phyloP scores from a whole-genome alignment of 495 filamentous ascomycete genomes.

The Xylaria bambusicola region DNA sequence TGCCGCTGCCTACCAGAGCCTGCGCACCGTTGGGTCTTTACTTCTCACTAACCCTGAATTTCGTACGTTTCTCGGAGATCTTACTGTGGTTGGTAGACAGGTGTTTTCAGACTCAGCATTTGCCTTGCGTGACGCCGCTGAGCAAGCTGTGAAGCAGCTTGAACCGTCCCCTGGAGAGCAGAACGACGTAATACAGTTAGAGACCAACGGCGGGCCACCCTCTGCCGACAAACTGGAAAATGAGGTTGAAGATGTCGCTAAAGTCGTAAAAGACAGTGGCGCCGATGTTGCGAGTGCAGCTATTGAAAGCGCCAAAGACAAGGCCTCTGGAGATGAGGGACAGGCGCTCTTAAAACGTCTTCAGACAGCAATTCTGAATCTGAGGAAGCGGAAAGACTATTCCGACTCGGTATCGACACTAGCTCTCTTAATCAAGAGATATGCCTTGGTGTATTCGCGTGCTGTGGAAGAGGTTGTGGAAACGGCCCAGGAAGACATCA shows the following conservation, averaged over 20 bases:
- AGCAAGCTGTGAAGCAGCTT: constrained; percentile 68
- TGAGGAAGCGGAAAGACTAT: constrained; percentile 78
- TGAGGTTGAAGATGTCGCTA: constrained; percentile 63
- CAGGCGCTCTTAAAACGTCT: constrained; percentile 73
- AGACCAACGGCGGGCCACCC: constrained; percentile 51
- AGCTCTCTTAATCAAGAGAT: constrained; percentile 72
- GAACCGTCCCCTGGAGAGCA: constrained; percentile 66
- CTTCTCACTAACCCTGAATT: constrained; percentile 90
- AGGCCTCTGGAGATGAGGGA: constrained; percentile 67
- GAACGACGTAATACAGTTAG: constrained; percentile 56
- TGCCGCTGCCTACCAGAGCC: constrained; percentile 78
- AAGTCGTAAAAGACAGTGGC: constrained; percentile 64
- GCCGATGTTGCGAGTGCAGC: constrained; percentile 67
- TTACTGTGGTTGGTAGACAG: constrained; percentile 75
- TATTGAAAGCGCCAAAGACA: constrained; percentile 65
- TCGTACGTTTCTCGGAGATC: constrained; percentile 80
- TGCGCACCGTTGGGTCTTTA: constrained; percentile 80
- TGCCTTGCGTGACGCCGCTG: constrained; percentile 69
- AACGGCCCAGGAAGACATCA: constrained; percentile 66
- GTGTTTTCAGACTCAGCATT: constrained; percentile 87
- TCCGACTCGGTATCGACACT: constrained; percentile 81
- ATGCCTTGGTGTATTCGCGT: constrained; percentile 73
- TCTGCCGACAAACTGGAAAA: constrained; percentile 62
- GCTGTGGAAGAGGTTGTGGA: constrained; percentile 64
- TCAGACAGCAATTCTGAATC: constrained; percentile 71